phyloP scores from a whole-genome alignment of 1,284 basidiomycete species.

The Rhizoctonia solani region DNA sequence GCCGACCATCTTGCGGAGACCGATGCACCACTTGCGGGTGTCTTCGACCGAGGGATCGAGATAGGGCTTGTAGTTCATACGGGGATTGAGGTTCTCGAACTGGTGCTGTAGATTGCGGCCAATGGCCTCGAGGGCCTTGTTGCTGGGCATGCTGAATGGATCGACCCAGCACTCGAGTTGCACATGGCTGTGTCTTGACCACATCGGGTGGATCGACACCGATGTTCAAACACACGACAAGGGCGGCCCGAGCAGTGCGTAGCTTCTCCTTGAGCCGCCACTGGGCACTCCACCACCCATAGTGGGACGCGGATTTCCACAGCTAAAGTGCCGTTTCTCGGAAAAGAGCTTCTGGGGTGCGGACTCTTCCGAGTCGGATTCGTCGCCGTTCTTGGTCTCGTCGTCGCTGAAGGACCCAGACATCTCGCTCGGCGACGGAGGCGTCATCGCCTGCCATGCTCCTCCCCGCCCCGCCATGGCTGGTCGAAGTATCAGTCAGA shows the following conservation, averaged over 20 bases:
- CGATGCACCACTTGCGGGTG: conserved; percentile 86
- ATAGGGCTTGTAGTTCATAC: conserved; percentile 89
- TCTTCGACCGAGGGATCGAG: conserved; percentile 96
- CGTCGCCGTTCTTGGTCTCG: conserved; percentile 17
- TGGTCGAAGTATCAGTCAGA: no score
- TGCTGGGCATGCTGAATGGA: conserved; percentile 83
- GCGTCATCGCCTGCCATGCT: conserved; percentile 16
- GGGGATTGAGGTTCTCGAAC: conserved; percentile 92
- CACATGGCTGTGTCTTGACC: conserved; percentile 96
- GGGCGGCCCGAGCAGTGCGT: conserved; percentile 88
- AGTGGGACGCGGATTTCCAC: conserved; percentile 69
- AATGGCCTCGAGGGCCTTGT: conserved; percentile 88
- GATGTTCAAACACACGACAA: conserved; percentile 97
- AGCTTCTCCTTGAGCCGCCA: conserved; percentile 56
- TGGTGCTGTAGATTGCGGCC: conserved; percentile 93
- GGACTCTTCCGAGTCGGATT: conserved; percentile 15
- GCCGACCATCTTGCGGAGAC: conserved; percentile 84
- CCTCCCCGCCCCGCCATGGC: no score
- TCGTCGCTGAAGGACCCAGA: conserved; percentile 18
- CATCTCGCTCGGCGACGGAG: conserved; percentile 31
- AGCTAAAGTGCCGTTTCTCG: conserved; percentile 79
- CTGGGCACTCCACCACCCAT: conserved; percentile 16
- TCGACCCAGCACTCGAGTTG: conserved; percentile 99
- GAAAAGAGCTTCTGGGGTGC: conserved; percentile 25
- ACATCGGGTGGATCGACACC: conserved; percentile 97